These are phyloP conservation scores for Globisporangium irregulare DNA, from an alignment of 352 stramenopile genomes.

Conservation along the genomic window DNA sequence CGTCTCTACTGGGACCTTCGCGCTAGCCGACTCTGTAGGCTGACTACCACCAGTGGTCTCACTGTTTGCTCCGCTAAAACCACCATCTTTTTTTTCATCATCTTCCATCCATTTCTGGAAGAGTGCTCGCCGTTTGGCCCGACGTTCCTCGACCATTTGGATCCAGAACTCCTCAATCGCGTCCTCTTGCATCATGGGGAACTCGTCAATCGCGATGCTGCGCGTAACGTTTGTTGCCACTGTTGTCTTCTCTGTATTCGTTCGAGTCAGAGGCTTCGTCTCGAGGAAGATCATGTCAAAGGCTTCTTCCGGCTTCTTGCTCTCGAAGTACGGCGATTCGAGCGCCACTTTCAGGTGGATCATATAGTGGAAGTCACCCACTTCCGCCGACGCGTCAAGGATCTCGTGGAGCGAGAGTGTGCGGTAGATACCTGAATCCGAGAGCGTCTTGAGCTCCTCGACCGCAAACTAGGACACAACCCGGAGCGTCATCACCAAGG, in stretches of 20 bases:
- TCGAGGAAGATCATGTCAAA: constrained; percentile 83
- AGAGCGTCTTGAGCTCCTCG: constrained; percentile 48
- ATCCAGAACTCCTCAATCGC: constrained; percentile 81
- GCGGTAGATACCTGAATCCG: constrained; percentile 70
- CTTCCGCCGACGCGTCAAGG: constrained; percentile 52
- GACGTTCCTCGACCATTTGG: constrained; percentile 54
- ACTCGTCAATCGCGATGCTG: constrained; percentile 82
- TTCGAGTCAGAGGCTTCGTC: constrained; percentile 29
- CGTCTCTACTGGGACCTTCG: not conserved
- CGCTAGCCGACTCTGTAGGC: not conserved
- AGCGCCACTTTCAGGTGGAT: constrained; percentile 67
- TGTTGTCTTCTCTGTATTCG: not conserved
- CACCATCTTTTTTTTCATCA: constrained; percentile 8
- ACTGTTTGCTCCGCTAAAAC: not conserved
- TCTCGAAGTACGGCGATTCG: constrained; percentile 70
- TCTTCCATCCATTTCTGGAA: constrained; percentile 43
- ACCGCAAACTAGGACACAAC: constrained; percentile 50
- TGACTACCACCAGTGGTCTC: not conserved
- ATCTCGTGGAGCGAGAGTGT: constrained; percentile 53
- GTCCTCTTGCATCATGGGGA: constrained; percentile 81
- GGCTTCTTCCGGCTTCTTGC: constrained; percentile 41
- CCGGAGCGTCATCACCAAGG: not conserved
- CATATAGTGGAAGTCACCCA: constrained; percentile 79
- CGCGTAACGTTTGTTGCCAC: constrained; percentile 27
- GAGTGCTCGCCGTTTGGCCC: constrained; percentile 32